phyloP scores from a whole-genome alignment of 177 flowering plant species.

The Vitis hybrid region DNA sequence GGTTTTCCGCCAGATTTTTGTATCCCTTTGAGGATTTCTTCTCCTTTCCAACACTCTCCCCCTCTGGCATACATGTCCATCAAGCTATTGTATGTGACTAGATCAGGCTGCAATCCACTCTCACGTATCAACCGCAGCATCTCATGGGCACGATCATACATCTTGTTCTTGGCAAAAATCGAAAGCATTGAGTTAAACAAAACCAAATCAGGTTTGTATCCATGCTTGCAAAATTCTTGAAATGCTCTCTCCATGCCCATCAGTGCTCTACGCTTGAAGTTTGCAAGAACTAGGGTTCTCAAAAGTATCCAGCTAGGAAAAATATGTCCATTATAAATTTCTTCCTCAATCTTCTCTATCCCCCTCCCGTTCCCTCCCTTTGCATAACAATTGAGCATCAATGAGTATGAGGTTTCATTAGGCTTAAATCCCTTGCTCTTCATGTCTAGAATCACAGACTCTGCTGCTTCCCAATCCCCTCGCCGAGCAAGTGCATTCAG shows the following conservation, averaged over 20 bases:
- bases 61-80: constrained; percentile 87
- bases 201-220: constrained; percentile 78
- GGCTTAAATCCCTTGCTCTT: constrained; percentile 69
- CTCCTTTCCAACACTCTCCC: constrained; percentile 85
- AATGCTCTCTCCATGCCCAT: constrained; percentile 80
- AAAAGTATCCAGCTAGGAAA: constrained; percentile 80
- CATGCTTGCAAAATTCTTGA: constrained; percentile 44
- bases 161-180: constrained; percentile 58
- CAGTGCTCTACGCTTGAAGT: constrained; percentile 59
- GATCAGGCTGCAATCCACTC: constrained; percentile 66
- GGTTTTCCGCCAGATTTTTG: constrained; percentile 50
- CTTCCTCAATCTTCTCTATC: constrained; percentile 50
- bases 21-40: constrained; percentile 62
- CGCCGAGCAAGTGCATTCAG: constrained; percentile 67
- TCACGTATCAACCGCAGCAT: constrained; percentile 52
- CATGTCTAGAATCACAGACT: constrained; percentile 73
- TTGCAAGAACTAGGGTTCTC: constrained; percentile 68
- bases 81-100: constrained; percentile 78
- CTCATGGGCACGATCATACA: constrained; percentile 68
- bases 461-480: constrained; percentile 83
- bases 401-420: constrained; percentile 69
- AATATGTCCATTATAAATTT: constrained; percentile 58
- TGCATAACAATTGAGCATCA: constrained; percentile 75
- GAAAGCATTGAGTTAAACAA: constrained; percentile 77
- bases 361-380: constrained; percentile 66